phyloP scores from a whole-genome alignment of 2,329 filamentous ascomycete genomes.

The Tolypocladium tundrense region DNA sequence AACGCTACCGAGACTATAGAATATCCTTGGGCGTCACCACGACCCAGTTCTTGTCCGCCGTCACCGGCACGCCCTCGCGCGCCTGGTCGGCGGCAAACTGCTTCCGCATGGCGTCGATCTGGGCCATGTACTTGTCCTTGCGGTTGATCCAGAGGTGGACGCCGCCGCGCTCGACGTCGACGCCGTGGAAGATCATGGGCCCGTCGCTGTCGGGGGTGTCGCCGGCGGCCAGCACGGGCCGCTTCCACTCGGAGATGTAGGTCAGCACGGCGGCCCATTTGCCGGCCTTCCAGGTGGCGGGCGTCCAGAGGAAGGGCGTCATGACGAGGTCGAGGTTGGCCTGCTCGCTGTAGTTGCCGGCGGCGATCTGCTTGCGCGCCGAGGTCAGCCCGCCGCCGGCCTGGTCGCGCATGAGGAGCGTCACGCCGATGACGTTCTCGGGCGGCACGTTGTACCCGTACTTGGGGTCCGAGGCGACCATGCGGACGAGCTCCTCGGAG shows the following conservation, averaged over 20 bases:
- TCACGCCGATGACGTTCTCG: constrained; percentile 33
- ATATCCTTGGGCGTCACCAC: constrained; percentile 28
- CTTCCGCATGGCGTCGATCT: constrained; percentile 26
- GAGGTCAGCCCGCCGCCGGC: constrained; percentile 19
- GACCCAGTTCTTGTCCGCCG: constrained; percentile 35
- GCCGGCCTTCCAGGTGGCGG: constrained; percentile 31
- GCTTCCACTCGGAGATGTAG: constrained; percentile 32
- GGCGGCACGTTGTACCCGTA: constrained; percentile 35
- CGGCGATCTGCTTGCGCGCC: constrained; percentile 27
- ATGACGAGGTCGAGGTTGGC: constrained; percentile 28
- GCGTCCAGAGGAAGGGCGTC: constrained; percentile 31
- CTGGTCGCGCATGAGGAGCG: constrained; percentile 22
- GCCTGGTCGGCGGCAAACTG: constrained; percentile 22
- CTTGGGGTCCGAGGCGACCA: constrained; percentile 32
- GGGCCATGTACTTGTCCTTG: constrained; percentile 20
- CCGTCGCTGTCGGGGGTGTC: constrained; percentile 32
- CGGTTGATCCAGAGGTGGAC: constrained; percentile 32
- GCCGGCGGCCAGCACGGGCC: constrained; percentile 29
- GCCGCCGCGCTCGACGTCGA: constrained; percentile 29
- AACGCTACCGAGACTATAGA: constrained; percentile 9
- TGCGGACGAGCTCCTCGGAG: constrained; percentile 33
- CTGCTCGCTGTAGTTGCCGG: constrained; percentile 21
- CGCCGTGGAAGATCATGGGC: constrained; percentile 33
- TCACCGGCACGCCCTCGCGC: constrained; percentile 24
- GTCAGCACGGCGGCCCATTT: constrained; percentile 32